Evolutionary conservation across 148 eudicot genomes (phyloP), one percentile per base, ranked within the genome.

Genomic region (Euryodendron excelsum): DNA sequence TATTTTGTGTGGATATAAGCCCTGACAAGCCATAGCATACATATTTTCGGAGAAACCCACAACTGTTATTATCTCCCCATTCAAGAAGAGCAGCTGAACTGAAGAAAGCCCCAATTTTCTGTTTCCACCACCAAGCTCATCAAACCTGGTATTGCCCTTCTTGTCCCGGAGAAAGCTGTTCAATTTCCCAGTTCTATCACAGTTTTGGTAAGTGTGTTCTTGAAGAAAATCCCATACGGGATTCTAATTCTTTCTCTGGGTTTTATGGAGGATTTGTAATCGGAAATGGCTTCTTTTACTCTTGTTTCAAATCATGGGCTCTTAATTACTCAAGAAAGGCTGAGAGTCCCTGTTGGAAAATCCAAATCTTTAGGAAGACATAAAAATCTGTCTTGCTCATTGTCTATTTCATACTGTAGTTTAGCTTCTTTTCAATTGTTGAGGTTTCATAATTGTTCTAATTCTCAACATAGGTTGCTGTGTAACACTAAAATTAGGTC

Each of bases 241-340:
- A 9, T 28, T 30, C 2, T 3, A 0, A 9, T 71, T 72, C 41
- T 76, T 76, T n/a, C 48, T 39, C 48, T 39, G 55, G 48, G 50
- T 62, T 75, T 75, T 3, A 83, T 69, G 69, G 80, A 69, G 41
- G 31, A 41, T 76, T 36, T 21, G 59, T 83, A n/a, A 75, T 66
- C 14, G 28, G 63, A 77, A 47, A 95, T 95, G 99, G 93, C 86
- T 28, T 82, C 90, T 14, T 80, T 86, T 74, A 85, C 86, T 83
- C 78, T 96, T 63, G 83, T 86, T 79, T 83, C 87, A 25, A 89
- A 77, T 79, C 73, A 84, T 84, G 90, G 84, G 53, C 77, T 88
- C 10, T 80, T 88, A 76, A 83, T 80, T 69, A 77, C 85, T 82
- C 88, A 78, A 37, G 79, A 74, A 69, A 90, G 68, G 5, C 71